phyloP scores from a whole-genome alignment of 2,329 filamentous ascomycete genomes.

The Cladosporium oxysporum region DNA sequence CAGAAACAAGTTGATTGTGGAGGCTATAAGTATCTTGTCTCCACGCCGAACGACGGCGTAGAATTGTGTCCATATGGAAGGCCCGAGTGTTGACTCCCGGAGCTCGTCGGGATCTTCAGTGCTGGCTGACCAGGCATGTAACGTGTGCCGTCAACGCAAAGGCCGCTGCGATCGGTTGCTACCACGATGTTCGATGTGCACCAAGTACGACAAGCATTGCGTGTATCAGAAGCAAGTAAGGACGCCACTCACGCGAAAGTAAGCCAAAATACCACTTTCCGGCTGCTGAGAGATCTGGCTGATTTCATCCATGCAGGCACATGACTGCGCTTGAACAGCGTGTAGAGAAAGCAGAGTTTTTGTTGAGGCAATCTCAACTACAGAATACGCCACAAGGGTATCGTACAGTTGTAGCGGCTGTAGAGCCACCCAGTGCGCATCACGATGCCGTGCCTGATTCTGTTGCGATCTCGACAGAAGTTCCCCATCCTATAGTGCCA shows the following conservation, averaged over 20 bases:
- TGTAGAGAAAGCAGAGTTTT: background rate
- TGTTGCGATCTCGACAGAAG: background rate
- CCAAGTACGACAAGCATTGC: slow-evolving; percentile 49
- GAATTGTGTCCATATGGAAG: background rate
- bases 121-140: slow-evolving; percentile 30
- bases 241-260: slow-evolving; percentile 52
- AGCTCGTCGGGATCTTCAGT: background rate
- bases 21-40: background rate
- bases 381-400: background rate
- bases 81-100: background rate
- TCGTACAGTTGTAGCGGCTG: background rate
- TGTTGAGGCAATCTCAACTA: background rate
- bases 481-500: background rate
- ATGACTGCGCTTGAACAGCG: background rate
- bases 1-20: background rate
- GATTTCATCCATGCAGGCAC: background rate
- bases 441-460: background rate
- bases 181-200: slow-evolving; percentile 42
- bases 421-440: background rate
- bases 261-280: slow-evolving; percentile 22
- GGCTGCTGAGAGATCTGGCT: background rate
- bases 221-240: slow-evolving; percentile 51
- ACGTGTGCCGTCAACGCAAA: slow-evolving; percentile 33
- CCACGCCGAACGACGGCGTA: background rate
- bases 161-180: slow-evolving; percentile 36